Percentiles rank a stretch among this genome's conserved stretches.
phyloP scores from a whole-genome alignment of 2,329 filamentous ascomycete species.

The Pseudogymnoascus sp. region DNA sequence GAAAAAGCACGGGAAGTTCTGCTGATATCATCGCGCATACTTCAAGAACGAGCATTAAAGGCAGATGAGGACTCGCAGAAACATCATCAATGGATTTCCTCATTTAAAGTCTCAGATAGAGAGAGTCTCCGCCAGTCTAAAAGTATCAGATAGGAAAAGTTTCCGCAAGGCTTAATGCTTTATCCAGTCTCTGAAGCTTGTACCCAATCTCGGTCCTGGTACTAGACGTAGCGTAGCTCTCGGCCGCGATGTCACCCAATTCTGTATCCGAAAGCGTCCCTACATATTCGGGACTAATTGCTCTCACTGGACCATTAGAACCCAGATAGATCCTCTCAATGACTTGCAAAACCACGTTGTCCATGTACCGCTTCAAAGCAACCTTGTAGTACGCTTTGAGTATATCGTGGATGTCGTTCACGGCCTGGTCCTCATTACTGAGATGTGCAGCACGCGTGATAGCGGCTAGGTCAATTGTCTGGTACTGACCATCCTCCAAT shows the following conservation, averaged over 20 bases:
- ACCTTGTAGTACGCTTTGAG: neutral
- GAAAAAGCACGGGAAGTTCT: too few relatives aligned
- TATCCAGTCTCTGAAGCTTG: neutral
- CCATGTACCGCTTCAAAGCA: neutral
- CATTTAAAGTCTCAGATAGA: too few relatives aligned
- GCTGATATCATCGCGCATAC: too few relatives aligned
- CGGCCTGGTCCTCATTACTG: too few relatives aligned
- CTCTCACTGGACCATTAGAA: neutral
- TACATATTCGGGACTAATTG: constrained; percentile 23
- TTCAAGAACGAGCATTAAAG: too few relatives aligned
- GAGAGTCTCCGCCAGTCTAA: too few relatives aligned
- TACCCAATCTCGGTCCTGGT: neutral
- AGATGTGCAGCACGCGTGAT: too few relatives aligned
- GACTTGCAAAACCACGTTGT: constrained; percentile 2
- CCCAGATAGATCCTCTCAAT: constrained; percentile 8
- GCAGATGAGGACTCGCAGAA: too few relatives aligned
- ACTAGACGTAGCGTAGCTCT: neutral
- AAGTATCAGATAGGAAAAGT: neutral
- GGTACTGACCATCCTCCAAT: too few relatives aligned
- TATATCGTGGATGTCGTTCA: too few relatives aligned
- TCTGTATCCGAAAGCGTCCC: constrained; percentile 48
- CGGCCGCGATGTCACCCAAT: constrained; percentile 44
- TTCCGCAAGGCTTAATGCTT: neutral
- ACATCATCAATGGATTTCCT: too few relatives aligned
- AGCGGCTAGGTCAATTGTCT: too few relatives aligned